These are phyloP conservation scores for Triangularia setosa DNA, from an alignment of 2,329 filamentous ascomycete species.

Conservation along the genomic window DNA sequence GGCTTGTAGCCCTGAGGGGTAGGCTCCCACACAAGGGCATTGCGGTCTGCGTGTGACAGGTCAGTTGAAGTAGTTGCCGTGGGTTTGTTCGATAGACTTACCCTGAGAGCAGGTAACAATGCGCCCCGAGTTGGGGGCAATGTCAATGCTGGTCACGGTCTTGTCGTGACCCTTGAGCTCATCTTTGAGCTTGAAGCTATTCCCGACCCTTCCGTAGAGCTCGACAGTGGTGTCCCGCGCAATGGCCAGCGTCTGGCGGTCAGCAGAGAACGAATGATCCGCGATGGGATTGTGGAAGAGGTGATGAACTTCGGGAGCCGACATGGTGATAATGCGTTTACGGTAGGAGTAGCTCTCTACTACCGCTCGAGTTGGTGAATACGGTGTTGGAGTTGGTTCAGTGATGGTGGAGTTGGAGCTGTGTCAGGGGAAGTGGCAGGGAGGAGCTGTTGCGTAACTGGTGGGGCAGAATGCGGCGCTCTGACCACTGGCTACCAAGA, in stretches of 20 bases:
- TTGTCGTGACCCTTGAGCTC: slow-evolving; percentile 97
- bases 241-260: slow-evolving; percentile 83
- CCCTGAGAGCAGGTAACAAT: slow-evolving; percentile 98
- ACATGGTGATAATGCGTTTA: slow-evolving; percentile 55
- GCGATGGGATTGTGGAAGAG: slow-evolving; percentile 95
- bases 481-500: not conserved
- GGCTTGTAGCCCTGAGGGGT: slow-evolving; percentile 93
- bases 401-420: slow-evolving; percentile 11
- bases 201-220: slow-evolving; percentile 73
- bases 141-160: slow-evolving; percentile 92
- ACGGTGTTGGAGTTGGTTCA: not conserved
- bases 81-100: slow-evolving; percentile 33
- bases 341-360: slow-evolving; percentile 98
- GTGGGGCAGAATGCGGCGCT: slow-evolving; percentile 9
- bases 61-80: slow-evolving; percentile 2
- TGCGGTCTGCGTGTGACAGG: slow-evolving; percentile 64
- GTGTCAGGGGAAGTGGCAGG: slow-evolving; percentile 4
- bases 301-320: slow-evolving; percentile 85
- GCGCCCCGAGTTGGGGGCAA: slow-evolving; percentile 82
- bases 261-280: slow-evolving; percentile 96
- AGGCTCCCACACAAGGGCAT: slow-evolving; percentile 96
- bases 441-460: slow-evolving; percentile 7
- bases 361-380: slow-evolving; percentile 52
- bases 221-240: slow-evolving; percentile 87
- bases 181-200: slow-evolving; percentile 77